Percentiles rank a stretch among this genome's conserved stretches.
Conservation (phyloP, 169 alveolate genomes). For the Babesia bigemina region DNA sequence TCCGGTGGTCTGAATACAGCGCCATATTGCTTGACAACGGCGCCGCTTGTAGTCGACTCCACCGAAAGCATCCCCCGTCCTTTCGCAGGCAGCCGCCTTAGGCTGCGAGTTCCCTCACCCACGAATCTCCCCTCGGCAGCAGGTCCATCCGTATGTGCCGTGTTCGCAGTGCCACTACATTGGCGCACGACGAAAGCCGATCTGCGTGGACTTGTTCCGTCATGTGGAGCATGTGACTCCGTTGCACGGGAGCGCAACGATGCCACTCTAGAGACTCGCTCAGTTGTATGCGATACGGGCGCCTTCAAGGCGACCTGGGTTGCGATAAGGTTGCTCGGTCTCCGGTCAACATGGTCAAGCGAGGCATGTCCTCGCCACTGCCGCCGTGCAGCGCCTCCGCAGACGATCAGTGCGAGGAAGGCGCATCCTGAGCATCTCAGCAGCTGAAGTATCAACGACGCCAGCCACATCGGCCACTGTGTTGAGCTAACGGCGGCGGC, state of each 20-base stretch:
- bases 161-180: not conserved
- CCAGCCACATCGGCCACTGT: conserved; percentile 4
- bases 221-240: no score
- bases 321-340: not conserved
- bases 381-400: not conserved
- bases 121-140: not conserved
- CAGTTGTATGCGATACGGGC: not conserved
- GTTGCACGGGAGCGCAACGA: no score
- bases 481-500: not conserved
- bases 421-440: not conserved
- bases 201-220: not conserved
- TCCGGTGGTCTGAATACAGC: not conserved
- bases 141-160: not conserved
- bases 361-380: not conserved
- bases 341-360: not conserved
- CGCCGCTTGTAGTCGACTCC: not conserved
- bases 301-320: not conserved
- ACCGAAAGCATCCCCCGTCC: not conserved
- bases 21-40: conserved; percentile 27
- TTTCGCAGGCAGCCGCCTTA: not conserved
- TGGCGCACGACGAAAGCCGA: not conserved
- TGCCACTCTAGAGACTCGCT: no score
- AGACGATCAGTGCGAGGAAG: not conserved
- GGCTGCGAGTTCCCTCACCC: not conserved
- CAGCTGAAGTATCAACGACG: not conserved